Base-by-base conservation (phyloP, 495 filamentous ascomycete genomes). In the Penicillium angulare region DNA sequence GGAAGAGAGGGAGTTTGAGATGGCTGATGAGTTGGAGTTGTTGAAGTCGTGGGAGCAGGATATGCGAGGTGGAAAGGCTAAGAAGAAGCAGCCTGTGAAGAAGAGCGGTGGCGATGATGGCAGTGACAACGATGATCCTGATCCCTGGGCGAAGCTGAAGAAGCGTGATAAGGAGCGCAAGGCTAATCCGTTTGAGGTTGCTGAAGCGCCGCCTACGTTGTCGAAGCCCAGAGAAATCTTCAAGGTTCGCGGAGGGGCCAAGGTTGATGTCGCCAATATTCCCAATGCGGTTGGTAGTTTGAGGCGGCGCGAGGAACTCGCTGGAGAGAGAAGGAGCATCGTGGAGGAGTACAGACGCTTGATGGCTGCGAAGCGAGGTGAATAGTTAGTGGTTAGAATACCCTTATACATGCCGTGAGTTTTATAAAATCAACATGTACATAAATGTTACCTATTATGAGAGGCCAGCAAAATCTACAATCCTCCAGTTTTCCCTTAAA, bases 291-390 rank as follows among this genome's bases (percentile, higher is more conserved):
- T 83, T 8, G 91, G 92, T 26, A 92, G 90, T 74, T 74, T 96
- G 71, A 79, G 86, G 53, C 79, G 84, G 64, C 77, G 90, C 62
- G 90, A 95, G 67, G 90, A 95, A 69, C 60, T 97, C 49, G 86
- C 87, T 10, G 80, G 73, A 38, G 84, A 87, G 59, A 77, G 92
- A 59, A 80, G 77, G 63, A 84, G 79, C 39, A 84, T 96, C 13
- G 86, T 97, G 41, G 89, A 90, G 58, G 78, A 81, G 38, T 97
- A 97, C 66, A 71, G 92, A 51, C 77, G 76, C 60, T 77, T 91
- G 78, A 93, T 95, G 88, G 81, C 74, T 21, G 77, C 78, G 60
- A 86, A 80, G 68, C 78, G 84, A 41, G 45, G 45, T 8, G 13
- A 20, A 18, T 38, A n/a, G n/a, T n/a, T 31, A 9, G 27, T 31